Conservation (phyloP, 1,284 basidiomycete genomes). For the Ganoderma lingzhi region DNA sequence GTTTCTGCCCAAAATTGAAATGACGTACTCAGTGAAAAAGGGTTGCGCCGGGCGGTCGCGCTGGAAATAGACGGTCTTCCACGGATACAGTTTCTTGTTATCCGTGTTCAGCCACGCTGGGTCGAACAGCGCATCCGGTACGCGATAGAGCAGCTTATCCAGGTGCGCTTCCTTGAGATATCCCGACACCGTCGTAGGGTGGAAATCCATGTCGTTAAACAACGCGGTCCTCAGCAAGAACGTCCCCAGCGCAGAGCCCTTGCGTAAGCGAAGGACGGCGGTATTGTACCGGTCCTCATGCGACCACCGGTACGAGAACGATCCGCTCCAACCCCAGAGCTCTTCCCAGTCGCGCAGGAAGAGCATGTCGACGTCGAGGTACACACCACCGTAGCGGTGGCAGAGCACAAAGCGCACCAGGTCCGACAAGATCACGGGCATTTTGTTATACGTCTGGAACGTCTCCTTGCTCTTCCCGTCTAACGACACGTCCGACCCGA, state of each 20-base stretch:
- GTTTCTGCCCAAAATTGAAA: neutral
- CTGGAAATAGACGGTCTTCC: conserved; percentile 61
- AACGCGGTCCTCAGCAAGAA: conserved; percentile 75
- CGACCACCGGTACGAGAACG: conserved; percentile 77
- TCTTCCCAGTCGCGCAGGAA: conserved; percentile 80
- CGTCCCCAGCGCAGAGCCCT: conserved; percentile 66
- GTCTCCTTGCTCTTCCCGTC: conserved; percentile 36
- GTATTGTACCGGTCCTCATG: conserved; percentile 75
- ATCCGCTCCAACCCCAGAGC: conserved; percentile 73
- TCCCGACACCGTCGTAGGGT: conserved; percentile 69
- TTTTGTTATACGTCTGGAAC: conserved; percentile 60
- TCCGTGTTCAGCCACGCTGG: conserved; percentile 71
- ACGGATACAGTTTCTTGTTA: conserved; percentile 18
- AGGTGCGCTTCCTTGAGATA: conserved; percentile 70
- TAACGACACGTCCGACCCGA: conserved; percentile 30
- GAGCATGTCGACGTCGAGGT: conserved; percentile 78
- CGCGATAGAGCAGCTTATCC: conserved; percentile 64
- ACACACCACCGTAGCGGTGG: conserved; percentile 74
- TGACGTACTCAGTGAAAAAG: conserved; percentile 64
- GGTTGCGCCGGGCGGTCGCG: conserved; percentile 73
- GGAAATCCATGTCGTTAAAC: conserved; percentile 74
- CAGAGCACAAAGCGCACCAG: conserved; percentile 76
- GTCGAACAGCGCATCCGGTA: conserved; percentile 77
- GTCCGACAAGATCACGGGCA: conserved; percentile 73
- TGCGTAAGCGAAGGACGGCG: conserved; percentile 71